Evolutionary conservation across 352 stramenopile species (phyloP).

Genomic region (Pilasporangium apinafurcum): DNA sequence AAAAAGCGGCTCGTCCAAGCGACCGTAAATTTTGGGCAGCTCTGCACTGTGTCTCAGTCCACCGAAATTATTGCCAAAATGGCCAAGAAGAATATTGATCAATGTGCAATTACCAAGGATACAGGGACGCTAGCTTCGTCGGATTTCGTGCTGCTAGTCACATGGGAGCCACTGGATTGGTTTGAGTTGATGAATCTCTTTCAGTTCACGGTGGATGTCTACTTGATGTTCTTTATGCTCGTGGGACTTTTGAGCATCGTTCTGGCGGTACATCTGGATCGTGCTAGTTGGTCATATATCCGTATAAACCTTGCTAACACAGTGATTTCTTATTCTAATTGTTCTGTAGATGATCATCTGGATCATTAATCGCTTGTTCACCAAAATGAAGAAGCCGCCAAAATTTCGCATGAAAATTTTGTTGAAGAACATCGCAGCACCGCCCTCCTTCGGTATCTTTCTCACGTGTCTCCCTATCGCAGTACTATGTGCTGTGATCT

Average conservation of each 20-base stretch:
- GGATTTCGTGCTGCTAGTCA: conserved; percentile 85
- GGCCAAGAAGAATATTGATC: conserved; percentile 59
- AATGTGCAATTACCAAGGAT: conserved; percentile 55
- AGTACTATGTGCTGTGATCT: conserved; percentile 53
- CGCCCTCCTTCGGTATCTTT: conserved; percentile 78
- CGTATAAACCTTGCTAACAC: background rate
- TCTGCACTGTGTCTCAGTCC: conserved; percentile 68
- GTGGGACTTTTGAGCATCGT: conserved; percentile 86
- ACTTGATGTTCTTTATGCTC: conserved; percentile 92
- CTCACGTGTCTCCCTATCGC: conserved; percentile 59
- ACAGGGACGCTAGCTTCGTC: conserved; percentile 56
- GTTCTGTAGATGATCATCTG: conserved; percentile 81
- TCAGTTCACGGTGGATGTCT: conserved; percentile 92
- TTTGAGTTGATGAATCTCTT: conserved; percentile 95
- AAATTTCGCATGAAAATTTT: conserved; percentile 90
- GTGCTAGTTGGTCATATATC: background rate
- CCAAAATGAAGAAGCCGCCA: conserved; percentile 93
- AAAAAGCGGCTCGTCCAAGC: conserved; percentile 61
- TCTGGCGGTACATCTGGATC: conserved; percentile 52
- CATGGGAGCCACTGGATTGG: conserved; percentile 88
- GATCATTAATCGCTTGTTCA: conserved; percentile 92
- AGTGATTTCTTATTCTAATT: background rate
- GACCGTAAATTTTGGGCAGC: conserved; percentile 58
- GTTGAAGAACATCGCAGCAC: conserved; percentile 83
- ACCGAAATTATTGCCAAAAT: conserved; percentile 55